These are phyloP conservation scores for Globisporangium abappressorium DNA, from an alignment of 352 stramenopile genomes.

Conservation along the genomic window DNA sequence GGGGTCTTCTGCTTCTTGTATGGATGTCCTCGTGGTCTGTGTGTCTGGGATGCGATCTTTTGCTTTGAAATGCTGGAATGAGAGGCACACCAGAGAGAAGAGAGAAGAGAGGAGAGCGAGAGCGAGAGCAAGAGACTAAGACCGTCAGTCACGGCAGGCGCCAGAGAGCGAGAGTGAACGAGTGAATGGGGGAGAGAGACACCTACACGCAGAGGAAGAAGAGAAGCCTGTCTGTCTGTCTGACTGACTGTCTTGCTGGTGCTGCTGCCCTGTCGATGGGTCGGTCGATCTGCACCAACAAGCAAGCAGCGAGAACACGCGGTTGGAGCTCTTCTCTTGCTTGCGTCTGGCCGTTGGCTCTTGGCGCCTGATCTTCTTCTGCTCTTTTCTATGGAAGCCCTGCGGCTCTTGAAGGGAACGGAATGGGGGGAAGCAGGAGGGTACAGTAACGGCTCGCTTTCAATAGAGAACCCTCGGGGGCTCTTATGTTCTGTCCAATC, in stretches of 20 bases:
- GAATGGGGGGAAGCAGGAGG: not conserved
- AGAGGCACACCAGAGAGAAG: not conserved
- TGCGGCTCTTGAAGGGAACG: not conserved
- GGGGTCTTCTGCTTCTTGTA: not conserved
- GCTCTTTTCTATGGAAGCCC: not conserved
- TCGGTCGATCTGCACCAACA: not conserved
- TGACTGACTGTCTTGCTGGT: not conserved
- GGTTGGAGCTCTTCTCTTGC: not conserved
- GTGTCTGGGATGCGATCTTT: slow-evolving; percentile 5
- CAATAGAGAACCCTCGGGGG: not conserved
- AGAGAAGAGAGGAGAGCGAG: not conserved
- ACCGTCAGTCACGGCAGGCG: not conserved
- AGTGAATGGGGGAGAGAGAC: not conserved
- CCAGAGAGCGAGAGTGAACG: not conserved
- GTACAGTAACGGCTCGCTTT: not conserved
- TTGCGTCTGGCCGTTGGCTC: not conserved
- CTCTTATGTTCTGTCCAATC: slow-evolving; percentile 1
- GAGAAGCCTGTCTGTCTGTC: not conserved
- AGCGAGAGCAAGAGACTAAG: slow-evolving; percentile 7
- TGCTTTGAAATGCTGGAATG: slow-evolving; percentile 4
- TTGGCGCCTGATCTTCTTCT: not conserved
- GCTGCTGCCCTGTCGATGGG: not conserved
- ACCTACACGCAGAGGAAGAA: not conserved
- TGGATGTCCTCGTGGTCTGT: not conserved
- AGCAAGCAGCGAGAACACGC: not conserved